Percentiles rank a stretch among this genome's conserved stretches.
Conservation (phyloP, 345 rosid species). For the Salix brachista region DNA sequence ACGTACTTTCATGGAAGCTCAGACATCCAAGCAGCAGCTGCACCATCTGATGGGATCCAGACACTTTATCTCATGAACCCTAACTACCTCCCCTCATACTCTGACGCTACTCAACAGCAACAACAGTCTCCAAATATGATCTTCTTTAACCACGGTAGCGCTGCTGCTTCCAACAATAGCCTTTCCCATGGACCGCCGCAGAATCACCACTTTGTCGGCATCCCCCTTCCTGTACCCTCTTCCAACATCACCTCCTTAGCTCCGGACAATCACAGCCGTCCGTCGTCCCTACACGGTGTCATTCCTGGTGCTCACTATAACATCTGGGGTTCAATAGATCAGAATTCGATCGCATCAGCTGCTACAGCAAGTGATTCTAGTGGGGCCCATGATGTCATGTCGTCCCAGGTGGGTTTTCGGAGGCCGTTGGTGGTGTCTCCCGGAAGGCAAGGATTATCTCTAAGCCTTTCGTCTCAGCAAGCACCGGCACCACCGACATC, state of each 20-base stretch:
- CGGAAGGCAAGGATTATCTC: conserved; percentile 42
- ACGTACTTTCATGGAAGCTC: conserved; percentile 47
- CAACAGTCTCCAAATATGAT: conserved; percentile 17
- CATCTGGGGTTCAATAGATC: conserved; percentile 36
- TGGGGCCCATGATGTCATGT: conserved; percentile 7
- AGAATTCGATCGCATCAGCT: conserved; percentile 24
- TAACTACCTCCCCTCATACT: conserved; percentile 33
- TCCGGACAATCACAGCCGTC: conserved; percentile 25
- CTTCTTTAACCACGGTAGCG: conserved; percentile 28
- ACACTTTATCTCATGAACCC: conserved; percentile 54
- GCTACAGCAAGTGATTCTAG: conserved; percentile 4
- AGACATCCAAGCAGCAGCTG: conserved; percentile 43
- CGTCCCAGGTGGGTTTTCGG: conserved; percentile 14
- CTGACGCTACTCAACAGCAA: conserved; percentile 25
- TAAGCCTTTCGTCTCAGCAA: conserved; percentile 35
- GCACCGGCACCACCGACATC: conserved; percentile 15
- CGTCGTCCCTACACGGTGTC: conserved; percentile 21
- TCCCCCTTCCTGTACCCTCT: conserved; percentile 26
- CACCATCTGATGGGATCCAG: conserved; percentile 38
- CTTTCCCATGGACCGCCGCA: conserved; percentile 36
- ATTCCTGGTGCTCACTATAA: conserved; percentile 28
- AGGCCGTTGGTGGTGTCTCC: conserved; percentile 21
- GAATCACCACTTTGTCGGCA: conserved; percentile 32
- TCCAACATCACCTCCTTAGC: conserved; percentile 7
- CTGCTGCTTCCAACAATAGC: conserved; percentile 14